A percentile compares a stretch with the other conserved stretches of the same genome.
Evolutionary conservation across 2,329 filamentous ascomycete species (phyloP).

Genomic region (Keithomyces neogunnii): DNA sequence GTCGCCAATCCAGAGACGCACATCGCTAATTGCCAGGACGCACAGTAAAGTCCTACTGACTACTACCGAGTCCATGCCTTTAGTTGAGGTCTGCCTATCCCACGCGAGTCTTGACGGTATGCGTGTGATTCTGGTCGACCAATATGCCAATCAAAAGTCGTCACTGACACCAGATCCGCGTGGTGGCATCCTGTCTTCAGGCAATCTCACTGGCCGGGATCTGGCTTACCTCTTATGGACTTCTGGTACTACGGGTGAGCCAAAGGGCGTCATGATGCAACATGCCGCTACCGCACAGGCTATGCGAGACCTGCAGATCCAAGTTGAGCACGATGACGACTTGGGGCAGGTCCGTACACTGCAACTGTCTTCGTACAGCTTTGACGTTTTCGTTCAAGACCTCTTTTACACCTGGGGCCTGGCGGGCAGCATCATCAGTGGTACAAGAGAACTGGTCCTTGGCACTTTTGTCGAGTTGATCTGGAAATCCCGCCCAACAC

Average conservation of each 20-base stretch:
- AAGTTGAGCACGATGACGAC: not conserved
- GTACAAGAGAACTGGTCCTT: slow-evolving; percentile 46
- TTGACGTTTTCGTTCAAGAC: slow-evolving; percentile 47
- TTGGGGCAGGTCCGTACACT: slow-evolving; percentile 21
- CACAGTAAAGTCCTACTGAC: slow-evolving; percentile 12
- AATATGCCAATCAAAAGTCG: slow-evolving; percentile 11
- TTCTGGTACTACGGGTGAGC: slow-evolving; percentile 17
- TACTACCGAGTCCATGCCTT: slow-evolving; percentile 5
- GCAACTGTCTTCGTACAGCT: slow-evolving; percentile 28
- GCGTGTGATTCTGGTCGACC: slow-evolving; percentile 19
- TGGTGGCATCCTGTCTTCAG: slow-evolving; percentile 7
- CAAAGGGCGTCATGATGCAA: slow-evolving; percentile 28
- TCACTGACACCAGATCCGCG: slow-evolving; percentile 5
- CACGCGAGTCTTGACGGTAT: slow-evolving; percentile 19
- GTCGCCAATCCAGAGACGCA: slow-evolving; percentile 27
- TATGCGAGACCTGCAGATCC: not conserved
- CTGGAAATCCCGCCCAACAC: slow-evolving; percentile 39
- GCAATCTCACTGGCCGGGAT: not conserved
- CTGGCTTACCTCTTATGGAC: slow-evolving; percentile 31
- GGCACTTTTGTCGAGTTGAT: slow-evolving; percentile 45
- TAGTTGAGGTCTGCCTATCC: slow-evolving; percentile 14
- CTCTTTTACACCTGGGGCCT: slow-evolving; percentile 54
- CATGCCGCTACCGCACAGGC: slow-evolving; percentile 25
- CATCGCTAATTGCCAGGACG: slow-evolving; percentile 27
- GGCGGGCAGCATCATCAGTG: slow-evolving; percentile 53